Evolutionary conservation across 108 stramenopile genomes (phyloP).

Genomic region (Nannochloropsis oceanica): DNA sequence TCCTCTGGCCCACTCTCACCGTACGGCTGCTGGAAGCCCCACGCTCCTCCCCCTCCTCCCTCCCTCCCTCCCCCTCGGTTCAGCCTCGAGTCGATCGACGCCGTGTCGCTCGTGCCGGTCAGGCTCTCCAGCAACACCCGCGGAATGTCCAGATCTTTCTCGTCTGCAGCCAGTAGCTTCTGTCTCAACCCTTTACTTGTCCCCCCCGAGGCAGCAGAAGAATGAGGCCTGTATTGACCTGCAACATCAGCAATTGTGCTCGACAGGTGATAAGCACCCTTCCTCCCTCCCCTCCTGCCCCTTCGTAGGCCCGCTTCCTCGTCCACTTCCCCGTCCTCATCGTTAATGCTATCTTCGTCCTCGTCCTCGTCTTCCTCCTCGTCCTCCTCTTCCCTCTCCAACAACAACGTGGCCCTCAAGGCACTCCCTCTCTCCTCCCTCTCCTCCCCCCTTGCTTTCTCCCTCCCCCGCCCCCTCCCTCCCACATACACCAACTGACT

Average conservation of each 20-base stretch:
- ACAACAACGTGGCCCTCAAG: background rate
- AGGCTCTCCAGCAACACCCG: background rate
- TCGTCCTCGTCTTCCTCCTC: background rate
- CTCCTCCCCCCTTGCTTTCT: background rate
- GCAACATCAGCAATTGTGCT: background rate
- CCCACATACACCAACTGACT: background rate
- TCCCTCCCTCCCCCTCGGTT: background rate
- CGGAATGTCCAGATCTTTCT: background rate
- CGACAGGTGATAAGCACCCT: background rate
- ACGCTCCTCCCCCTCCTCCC: background rate
- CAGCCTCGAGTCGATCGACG: background rate
- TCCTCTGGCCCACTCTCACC: background rate
- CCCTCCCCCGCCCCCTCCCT: background rate
- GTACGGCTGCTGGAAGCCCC: background rate
- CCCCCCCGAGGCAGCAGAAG: background rate
- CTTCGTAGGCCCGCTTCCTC: background rate
- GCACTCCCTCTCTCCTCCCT: background rate
- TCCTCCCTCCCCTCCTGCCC: background rate
- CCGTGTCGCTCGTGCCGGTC: background rate
- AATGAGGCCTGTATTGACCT: background rate
- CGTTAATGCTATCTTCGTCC: background rate
- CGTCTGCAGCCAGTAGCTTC: background rate
- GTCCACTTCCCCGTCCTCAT: background rate
- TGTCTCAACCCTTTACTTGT: background rate
- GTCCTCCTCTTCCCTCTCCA: background rate